Evolutionary conservation across 2,329 filamentous ascomycete species (phyloP).

Genomic region (Alternaria incomplexa): DNA sequence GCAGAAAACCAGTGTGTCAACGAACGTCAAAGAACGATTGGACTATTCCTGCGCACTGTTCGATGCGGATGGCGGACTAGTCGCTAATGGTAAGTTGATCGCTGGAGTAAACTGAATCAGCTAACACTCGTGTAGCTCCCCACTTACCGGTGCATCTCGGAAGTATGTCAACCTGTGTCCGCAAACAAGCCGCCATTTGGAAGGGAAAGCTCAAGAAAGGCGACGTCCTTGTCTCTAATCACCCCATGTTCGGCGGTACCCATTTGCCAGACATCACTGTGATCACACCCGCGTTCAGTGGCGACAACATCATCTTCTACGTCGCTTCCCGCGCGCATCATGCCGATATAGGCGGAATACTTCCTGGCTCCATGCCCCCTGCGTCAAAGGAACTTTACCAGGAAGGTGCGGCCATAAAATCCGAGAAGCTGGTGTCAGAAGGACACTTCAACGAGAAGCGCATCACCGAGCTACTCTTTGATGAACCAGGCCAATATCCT

Average conservation of each 20-base stretch:
- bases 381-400: constrained; percentile 67
- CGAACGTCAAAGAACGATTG: constrained; percentile 80
- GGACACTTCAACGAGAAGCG: constrained; percentile 80
- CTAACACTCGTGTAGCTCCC: constrained; percentile 58
- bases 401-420: constrained; percentile 63
- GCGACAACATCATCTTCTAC: constrained; percentile 79
- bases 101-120: not conserved
- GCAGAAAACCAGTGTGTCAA: constrained; percentile 80
- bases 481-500: constrained; percentile 74
- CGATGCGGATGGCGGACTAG: constrained; percentile 74
- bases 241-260: constrained; percentile 83
- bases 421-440: constrained; percentile 73
- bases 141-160: constrained; percentile 83
- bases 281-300: constrained; percentile 78
- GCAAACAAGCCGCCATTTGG: constrained; percentile 81
- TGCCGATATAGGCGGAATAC: constrained; percentile 82
- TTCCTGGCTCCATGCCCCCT: constrained; percentile 83
- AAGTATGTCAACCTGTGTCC: constrained; percentile 84
- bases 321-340: constrained; percentile 82
- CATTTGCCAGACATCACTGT: constrained; percentile 85
- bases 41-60: constrained; percentile 87
- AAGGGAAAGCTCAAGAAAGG: constrained; percentile 76
- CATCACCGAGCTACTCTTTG: constrained; percentile 73
- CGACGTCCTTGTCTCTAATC: constrained; percentile 83
- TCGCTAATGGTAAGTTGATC: constrained; percentile 65